These are phyloP conservation scores for Myxozyma sirexii DNA, from an alignment of 805 yeast species.

Conservation along the genomic window DNA sequence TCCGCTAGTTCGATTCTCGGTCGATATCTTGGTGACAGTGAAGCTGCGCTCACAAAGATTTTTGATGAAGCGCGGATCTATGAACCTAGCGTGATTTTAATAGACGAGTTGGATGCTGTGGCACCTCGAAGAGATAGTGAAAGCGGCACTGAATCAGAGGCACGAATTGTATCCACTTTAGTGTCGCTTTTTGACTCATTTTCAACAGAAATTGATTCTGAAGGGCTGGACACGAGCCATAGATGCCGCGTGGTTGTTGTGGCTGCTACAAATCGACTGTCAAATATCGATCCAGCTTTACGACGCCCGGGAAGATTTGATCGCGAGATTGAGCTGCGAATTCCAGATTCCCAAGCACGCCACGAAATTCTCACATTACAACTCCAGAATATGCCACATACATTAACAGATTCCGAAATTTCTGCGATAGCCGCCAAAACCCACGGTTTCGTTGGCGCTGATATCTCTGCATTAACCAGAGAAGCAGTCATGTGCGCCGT, in stretches of 20 bases:
- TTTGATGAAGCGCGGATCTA: conserved; percentile 82
- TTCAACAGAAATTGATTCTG: conserved; percentile 40
- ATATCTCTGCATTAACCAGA: conserved; percentile 79
- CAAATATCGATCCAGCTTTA: conserved; percentile 67
- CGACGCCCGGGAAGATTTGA: conserved; percentile 89
- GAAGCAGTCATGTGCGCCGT: conserved; percentile 88
- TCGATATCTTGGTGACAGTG: conserved; percentile 93
- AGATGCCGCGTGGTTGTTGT: conserved; percentile 65
- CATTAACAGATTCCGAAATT: conserved; percentile 59
- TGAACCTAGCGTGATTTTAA: conserved; percentile 84
- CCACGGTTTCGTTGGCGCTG: conserved; percentile 98
- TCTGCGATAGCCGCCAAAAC: conserved; percentile 69
- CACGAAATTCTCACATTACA: conserved; percentile 69
- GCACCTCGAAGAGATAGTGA: conserved; percentile 84
- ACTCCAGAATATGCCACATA: conserved; percentile 59
- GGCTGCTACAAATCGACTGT: conserved; percentile 76
- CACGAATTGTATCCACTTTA: conserved; percentile 86
- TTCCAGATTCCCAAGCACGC: conserved; percentile 85
- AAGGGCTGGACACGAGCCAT: conserved; percentile 43
- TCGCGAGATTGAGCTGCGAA: conserved; percentile 85
- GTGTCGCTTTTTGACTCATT: conserved; percentile 69
- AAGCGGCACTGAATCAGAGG: conserved; percentile 74
- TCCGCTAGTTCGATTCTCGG: conserved; percentile 92
- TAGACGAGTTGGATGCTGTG: conserved; percentile 92
- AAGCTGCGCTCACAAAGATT: conserved; percentile 73